A percentile compares a stretch with the other conserved stretches of the same genome.
These are phyloP conservation scores for Tolypocladium album DNA, from an alignment of 2,329 filamentous ascomycete genomes.

Conservation along the genomic window DNA sequence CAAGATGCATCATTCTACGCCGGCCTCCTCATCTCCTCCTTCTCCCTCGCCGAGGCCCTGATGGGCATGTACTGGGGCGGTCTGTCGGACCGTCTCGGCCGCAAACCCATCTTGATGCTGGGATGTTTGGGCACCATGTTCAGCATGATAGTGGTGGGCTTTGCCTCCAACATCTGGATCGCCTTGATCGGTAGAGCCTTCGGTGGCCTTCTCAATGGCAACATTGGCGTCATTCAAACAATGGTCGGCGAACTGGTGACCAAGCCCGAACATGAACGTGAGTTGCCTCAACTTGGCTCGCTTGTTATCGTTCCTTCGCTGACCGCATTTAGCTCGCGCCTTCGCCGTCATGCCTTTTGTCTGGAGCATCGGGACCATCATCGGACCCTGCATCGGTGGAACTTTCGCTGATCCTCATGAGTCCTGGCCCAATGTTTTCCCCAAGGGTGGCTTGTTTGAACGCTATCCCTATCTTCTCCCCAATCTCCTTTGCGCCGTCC, in stretches of 20 bases:
- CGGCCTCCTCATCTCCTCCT: slow-evolving; percentile 77
- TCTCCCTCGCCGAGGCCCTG: slow-evolving; percentile 69
- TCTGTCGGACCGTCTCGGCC: slow-evolving; percentile 69
- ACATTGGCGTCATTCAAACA: slow-evolving; percentile 83
- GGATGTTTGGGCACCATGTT: slow-evolving; percentile 76
- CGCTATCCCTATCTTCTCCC: slow-evolving; percentile 80
- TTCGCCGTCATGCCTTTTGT: slow-evolving; percentile 93
- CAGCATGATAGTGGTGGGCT: slow-evolving; percentile 73
- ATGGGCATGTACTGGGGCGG: slow-evolving; percentile 86
- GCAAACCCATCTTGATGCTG: slow-evolving; percentile 74
- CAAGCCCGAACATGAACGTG: slow-evolving; percentile 77
- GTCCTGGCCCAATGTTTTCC: slow-evolving; percentile 63
- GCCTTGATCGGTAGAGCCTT: slow-evolving; percentile 66
- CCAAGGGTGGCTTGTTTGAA: slow-evolving; percentile 57
- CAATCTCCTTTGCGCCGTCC: slow-evolving; percentile 69
- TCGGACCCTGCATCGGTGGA: slow-evolving; percentile 81
- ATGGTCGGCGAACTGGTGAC: slow-evolving; percentile 86
- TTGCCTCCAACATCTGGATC: slow-evolving; percentile 74
- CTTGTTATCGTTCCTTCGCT: slow-evolving; percentile 4
- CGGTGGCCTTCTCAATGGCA: slow-evolving; percentile 80
- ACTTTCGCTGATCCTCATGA: slow-evolving; percentile 69
- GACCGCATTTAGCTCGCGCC: slow-evolving; percentile 50
- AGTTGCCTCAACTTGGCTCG: slow-evolving; percentile 23
- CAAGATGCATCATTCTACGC: slow-evolving; percentile 80
- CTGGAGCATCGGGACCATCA: slow-evolving; percentile 82